A percentile compares a stretch with the other conserved stretches of the same genome.
Conservation (phyloP, 75 land plant species). For the Azolla pinnata region DNA sequence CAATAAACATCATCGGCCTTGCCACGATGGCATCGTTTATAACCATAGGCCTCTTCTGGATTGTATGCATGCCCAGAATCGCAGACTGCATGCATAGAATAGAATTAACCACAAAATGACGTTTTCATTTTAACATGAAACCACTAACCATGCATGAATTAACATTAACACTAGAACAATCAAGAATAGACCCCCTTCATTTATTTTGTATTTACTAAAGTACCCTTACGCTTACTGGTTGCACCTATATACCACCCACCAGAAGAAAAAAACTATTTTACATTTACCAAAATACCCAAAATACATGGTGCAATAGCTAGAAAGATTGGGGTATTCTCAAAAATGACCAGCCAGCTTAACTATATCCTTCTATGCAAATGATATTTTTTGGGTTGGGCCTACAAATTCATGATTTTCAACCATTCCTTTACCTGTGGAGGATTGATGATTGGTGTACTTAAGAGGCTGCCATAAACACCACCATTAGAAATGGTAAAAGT, state of each 20-base stretch:
- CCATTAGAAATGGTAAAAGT: conserved; percentile 97
- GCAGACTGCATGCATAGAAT: conserved; percentile 62
- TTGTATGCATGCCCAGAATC: conserved; percentile 89
- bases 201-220: not conserved
- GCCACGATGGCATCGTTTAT: conserved; percentile 62
- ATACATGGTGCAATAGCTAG: too few relatives aligned
- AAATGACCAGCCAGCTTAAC: too few relatives aligned
- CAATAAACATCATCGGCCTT: conserved; percentile 95
- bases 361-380: too few relatives aligned
- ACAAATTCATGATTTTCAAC: not conserved
- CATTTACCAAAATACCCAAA: too few relatives aligned
- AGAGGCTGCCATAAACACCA: conserved; percentile 95
- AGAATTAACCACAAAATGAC: not conserved
- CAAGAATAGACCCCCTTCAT: not conserved
- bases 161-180: not conserved
- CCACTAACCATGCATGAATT: not conserved
- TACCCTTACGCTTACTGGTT: not conserved
- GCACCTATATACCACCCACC: too few relatives aligned
- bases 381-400: not conserved
- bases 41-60: conserved; percentile 63
- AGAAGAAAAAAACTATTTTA: too few relatives aligned
- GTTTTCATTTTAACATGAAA: not conserved
- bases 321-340: too few relatives aligned
- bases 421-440: conserved; percentile 74
- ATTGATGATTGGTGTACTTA: conserved; percentile 96